These are phyloP conservation scores for Rhododendron vialii DNA, from an alignment of 148 eudicot genomes.

Conservation along the genomic window DNA sequence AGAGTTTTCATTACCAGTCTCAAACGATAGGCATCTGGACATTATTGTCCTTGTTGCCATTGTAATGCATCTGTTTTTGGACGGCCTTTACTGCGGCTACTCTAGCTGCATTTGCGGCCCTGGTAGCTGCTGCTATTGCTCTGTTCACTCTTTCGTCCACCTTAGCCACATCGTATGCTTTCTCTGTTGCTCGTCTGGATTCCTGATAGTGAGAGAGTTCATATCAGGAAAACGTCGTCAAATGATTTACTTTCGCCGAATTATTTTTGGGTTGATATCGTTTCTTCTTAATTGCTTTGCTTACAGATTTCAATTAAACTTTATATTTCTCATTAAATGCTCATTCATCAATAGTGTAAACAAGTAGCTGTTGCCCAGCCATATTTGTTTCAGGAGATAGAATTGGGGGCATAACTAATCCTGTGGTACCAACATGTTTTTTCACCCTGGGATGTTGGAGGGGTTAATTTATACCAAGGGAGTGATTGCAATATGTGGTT, in stretches of 20 bases:
- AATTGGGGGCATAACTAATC: background rate
- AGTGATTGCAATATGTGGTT: background rate
- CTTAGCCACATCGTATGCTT: conserved; percentile 75
- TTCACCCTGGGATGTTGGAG: background rate
- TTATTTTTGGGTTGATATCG: background rate
- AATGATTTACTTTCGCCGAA: background rate
- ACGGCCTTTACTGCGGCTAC: conserved; percentile 90
- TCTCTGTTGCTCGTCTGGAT: conserved; percentile 80
- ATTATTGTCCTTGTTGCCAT: conserved; percentile 33
- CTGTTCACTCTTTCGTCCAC: conserved; percentile 89
- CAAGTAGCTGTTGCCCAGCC: background rate
- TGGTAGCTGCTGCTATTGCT: conserved; percentile 75
- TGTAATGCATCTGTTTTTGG: conserved; percentile 69
- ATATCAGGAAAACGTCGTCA: background rate
- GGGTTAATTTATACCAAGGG: background rate
- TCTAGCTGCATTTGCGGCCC: conserved; percentile 89
- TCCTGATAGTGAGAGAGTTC: conserved; percentile 41
- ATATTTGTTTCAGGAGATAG: background rate
- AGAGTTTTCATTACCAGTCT: background rate
- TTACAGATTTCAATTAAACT: background rate
- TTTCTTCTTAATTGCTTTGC: background rate
- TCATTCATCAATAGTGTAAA: background rate
- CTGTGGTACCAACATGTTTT: background rate
- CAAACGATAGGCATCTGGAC: conserved; percentile 36
- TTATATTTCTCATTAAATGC: background rate